phyloP scores from a whole-genome alignment of 306 rosid genomes.

The Chamaecrista fasciculata region DNA sequence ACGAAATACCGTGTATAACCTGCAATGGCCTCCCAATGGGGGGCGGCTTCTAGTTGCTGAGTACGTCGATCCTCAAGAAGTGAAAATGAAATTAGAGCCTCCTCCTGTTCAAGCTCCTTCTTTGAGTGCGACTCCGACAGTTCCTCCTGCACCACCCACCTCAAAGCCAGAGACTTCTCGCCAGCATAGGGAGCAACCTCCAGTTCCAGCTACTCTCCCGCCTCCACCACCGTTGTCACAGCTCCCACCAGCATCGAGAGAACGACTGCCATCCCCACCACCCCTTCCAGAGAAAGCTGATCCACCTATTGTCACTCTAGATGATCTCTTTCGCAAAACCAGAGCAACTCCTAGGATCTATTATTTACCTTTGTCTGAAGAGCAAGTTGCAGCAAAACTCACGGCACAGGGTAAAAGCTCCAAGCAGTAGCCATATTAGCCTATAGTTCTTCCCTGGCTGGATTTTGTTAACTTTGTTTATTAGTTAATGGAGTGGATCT shows the following conservation, averaged over 20 bases:
- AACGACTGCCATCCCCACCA: constrained; percentile 88
- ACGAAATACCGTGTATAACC: constrained; percentile 81
- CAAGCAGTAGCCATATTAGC: constrained; percentile 47
- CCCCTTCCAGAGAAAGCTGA: constrained; percentile 65
- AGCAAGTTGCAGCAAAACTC: constrained; percentile 73
- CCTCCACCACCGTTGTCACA: constrained; percentile 55
- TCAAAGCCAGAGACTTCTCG: constrained; percentile 44
- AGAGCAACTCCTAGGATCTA: constrained; percentile 87
- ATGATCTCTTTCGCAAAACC: constrained; percentile 92
- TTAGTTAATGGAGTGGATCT: constrained; percentile 42
- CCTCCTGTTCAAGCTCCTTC: constrained; percentile 62
- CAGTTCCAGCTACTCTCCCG: constrained; percentile 40
- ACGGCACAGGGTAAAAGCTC: constrained; percentile 49
- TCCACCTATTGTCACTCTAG: constrained; percentile 81
- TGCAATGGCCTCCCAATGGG: constrained; percentile 98
- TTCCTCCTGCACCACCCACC: constrained; percentile 47
- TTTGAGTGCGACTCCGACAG: constrained; percentile 41
- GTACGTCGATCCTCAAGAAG: constrained; percentile 87
- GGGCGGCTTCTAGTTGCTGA: constrained; percentile 85
- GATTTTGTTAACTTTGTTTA: constrained; percentile 19
- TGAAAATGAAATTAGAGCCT: constrained; percentile 59
- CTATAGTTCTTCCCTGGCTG: constrained; percentile 26
- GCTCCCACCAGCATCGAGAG: constrained; percentile 54
- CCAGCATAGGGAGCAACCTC: constrained; percentile 39
- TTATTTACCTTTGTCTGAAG: constrained; percentile 88